Percentiles rank a stretch among this genome's conserved stretches.
Conservation (phyloP, 2,329 filamentous ascomycete species). For the Magnaporthiopsis incrustans region DNA sequence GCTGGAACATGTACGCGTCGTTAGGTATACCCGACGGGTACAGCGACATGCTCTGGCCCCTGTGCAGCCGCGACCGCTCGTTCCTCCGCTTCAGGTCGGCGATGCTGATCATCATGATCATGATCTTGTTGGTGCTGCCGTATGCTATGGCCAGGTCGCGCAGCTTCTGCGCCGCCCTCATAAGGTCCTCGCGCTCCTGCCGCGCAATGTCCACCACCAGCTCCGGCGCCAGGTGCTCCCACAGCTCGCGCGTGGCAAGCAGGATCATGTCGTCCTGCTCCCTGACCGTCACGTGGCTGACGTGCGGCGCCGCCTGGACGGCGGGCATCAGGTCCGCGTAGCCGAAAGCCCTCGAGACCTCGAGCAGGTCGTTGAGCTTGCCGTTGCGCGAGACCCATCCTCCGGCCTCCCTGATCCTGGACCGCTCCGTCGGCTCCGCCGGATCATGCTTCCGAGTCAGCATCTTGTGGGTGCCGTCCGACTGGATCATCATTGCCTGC, state of each 20-base stretch:
- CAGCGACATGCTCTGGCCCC: conserved; percentile 79
- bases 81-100: conserved; percentile 78
- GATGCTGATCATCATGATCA: conserved; percentile 98
- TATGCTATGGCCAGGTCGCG: conserved; percentile 94
- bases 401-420: conserved; percentile 86
- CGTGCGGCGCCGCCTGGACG: conserved; percentile 83
- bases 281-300: conserved; percentile 67
- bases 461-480: conserved; percentile 73
- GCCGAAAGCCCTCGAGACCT: conserved; percentile 90
- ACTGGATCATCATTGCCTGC: conserved; percentile 90
- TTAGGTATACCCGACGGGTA: conserved; percentile 68
- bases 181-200: conserved; percentile 79
- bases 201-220: conserved; percentile 87
- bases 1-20: conserved; percentile 56
- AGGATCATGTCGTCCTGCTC: conserved; percentile 92
- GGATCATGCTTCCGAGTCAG: conserved; percentile 91
- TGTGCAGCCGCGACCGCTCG: conserved; percentile 63
- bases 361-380: conserved; percentile 81
- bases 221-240: conserved; percentile 87
- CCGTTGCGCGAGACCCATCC: conserved; percentile 95
- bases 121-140: conserved; percentile 87
- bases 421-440: conserved; percentile 73
- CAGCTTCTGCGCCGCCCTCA: conserved; percentile 91
- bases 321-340: conserved; percentile 89
- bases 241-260: conserved; percentile 84